Conservation (phyloP, 495 filamentous ascomycete species). For the Chlorociboria aeruginascens region DNA sequence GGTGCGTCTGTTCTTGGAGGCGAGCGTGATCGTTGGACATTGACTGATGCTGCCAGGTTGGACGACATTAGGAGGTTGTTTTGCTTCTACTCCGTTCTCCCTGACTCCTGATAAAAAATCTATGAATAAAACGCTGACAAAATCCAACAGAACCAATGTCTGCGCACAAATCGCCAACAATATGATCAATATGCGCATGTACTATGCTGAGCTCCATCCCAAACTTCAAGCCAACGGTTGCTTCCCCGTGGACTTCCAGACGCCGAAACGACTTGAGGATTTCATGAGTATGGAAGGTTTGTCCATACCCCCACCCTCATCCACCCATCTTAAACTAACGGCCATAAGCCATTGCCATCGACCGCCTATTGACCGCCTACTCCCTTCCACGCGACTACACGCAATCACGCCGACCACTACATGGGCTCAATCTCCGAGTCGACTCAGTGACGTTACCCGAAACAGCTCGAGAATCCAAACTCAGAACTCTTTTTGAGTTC, state of each 20-base stretch:
- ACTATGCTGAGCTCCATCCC: slow-evolving; percentile 8
- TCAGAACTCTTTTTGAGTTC: slow-evolving; percentile 3
- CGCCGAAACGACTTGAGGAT: slow-evolving; percentile 1
- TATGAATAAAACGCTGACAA: too few species aligned
- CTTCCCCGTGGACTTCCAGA: slow-evolving; percentile 5
- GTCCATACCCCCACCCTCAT: neutral
- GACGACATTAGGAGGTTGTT: neutral
- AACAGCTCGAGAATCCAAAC: neutral
- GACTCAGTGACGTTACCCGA: too few species aligned
- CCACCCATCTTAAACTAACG: neutral
- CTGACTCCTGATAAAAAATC: too few species aligned
- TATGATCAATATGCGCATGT: neutral
- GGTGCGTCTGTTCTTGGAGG: neutral
- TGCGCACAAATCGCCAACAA: slow-evolving; percentile 6
- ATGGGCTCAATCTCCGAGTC: neutral
- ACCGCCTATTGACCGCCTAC: slow-evolving; percentile 5
- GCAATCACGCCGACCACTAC: neutral
- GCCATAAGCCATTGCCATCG: neutral
- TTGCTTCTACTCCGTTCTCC: too few species aligned
- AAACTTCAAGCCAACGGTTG: slow-evolving; percentile 1
- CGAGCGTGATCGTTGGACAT: neutral
- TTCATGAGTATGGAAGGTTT: slow-evolving; percentile 4
- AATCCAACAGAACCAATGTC: neutral
- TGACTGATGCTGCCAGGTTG: neutral
- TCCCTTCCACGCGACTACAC: neutral